These are phyloP conservation scores for Colletotrichum navitas DNA, from an alignment of 2,329 filamentous ascomycete genomes.

Conservation along the genomic window DNA sequence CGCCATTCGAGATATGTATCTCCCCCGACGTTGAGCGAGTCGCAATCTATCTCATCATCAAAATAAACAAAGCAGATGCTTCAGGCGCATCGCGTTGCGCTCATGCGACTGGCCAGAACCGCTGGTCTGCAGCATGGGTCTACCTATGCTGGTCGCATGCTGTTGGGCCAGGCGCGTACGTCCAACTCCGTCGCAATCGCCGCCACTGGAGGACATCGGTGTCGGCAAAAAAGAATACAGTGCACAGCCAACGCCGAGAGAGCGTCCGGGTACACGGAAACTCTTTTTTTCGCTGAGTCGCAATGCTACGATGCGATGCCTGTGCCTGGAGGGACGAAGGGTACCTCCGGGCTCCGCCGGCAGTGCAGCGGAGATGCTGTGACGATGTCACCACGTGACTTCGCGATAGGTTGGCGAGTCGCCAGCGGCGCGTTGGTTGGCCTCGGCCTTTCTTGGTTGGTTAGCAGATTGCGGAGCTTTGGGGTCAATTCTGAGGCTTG, in stretches of 20 bases:
- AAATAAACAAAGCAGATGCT: constrained; percentile 39
- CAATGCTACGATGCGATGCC: constrained; percentile 24
- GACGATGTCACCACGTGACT: constrained; percentile 17
- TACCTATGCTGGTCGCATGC: constrained; percentile 27
- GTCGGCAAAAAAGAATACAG: constrained; percentile 9
- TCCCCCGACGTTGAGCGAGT: constrained; percentile 15
- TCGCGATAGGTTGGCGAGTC: constrained; percentile 17
- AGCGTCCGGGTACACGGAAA: constrained; percentile 1
- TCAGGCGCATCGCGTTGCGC: constrained; percentile 39
- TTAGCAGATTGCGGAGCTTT: too few species aligned
- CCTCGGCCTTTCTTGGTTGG: neutral
- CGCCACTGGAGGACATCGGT: neutral
- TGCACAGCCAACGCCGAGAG: constrained; percentile 10
- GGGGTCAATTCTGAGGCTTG: neutral
- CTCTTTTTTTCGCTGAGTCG: constrained; percentile 21
- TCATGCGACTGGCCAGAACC: constrained; percentile 39
- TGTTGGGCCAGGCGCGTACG: constrained; percentile 36
- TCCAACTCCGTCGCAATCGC: constrained; percentile 28
- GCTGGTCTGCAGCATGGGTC: constrained; percentile 26
- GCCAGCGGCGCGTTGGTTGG: neutral
- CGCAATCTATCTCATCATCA: constrained; percentile 23
- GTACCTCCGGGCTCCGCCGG: neutral
- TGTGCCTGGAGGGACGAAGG: neutral
- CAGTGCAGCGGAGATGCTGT: neutral
- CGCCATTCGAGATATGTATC: constrained; percentile 14